Evolutionary conservation across 1,284 basidiomycete species (phyloP).

Genomic region (Prillingera fragicola): DNA sequence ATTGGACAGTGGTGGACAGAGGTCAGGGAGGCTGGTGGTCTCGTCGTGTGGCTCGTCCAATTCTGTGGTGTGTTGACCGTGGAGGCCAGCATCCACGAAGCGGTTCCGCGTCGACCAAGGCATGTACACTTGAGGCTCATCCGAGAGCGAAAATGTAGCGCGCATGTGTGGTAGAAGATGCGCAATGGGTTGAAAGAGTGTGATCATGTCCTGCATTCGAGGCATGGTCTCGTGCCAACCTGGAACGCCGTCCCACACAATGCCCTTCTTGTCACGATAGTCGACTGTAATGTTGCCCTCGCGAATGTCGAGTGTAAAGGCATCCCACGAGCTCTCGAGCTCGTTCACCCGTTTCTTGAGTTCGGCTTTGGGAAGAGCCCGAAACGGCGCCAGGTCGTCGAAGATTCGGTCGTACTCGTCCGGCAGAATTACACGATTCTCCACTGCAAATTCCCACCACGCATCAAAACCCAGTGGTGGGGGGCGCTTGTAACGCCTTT

Average conservation of each 20-base stretch:
- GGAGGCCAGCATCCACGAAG: conserved; percentile 46
- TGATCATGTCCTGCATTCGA: conserved; percentile 34
- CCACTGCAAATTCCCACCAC: conserved; percentile 76
- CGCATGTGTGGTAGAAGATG: conserved; percentile 43
- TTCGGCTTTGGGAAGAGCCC: conserved; percentile 64
- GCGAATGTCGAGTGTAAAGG: conserved; percentile 38
- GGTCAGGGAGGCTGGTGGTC: conserved; percentile 31
- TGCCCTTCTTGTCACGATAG: conserved; percentile 37
- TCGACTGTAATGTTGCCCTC: conserved; percentile 21
- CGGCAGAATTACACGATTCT: conserved; percentile 66
- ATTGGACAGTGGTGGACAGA: conserved; percentile 41
- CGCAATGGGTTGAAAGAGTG: conserved; percentile 42
- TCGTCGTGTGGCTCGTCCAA: conserved; percentile 36
- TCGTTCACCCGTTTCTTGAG: conserved; percentile 61
- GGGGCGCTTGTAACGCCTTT: conserved; percentile 62
- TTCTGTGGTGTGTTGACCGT: conserved; percentile 32
- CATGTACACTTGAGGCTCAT: conserved; percentile 51
- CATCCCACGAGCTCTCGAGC: conserved; percentile 42
- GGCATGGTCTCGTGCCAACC: too few relatives aligned
- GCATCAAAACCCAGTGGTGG: conserved; percentile 81
- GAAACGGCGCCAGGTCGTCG: conserved; percentile 75
- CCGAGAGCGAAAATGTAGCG: conserved; percentile 51
- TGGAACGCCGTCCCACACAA: conserved; percentile 44
- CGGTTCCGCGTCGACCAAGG: conserved; percentile 45
- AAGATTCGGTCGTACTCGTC: conserved; percentile 83